A percentile compares a stretch with the other conserved stretches of the same genome.
phyloP scores from a whole-genome alignment of 225 moss, liverwort and hornwort genomes.

The Antitrichia curtipendula region DNA sequence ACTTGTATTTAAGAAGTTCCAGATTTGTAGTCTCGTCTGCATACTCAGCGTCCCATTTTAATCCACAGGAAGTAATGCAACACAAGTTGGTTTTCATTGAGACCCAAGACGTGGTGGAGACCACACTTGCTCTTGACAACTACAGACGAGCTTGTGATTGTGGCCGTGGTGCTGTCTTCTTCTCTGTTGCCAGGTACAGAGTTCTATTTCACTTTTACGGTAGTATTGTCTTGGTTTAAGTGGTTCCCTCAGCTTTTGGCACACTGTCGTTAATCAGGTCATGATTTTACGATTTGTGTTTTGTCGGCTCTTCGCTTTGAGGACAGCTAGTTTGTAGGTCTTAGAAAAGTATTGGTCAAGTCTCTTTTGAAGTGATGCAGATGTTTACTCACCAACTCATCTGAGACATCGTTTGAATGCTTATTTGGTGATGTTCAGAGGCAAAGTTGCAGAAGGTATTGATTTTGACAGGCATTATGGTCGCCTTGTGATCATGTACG shows the following conservation, averaged over 20 bases:
- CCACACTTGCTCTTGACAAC: conserved; percentile 95
- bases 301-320: background rate
- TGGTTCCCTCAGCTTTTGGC: background rate
- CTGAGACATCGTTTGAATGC: background rate
- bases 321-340: background rate
- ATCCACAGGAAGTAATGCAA: conserved; percentile 89
- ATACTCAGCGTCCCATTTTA: background rate
- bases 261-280: background rate
- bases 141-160: conserved; percentile 99
- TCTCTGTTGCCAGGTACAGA: conserved; percentile 87
- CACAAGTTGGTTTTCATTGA: conserved; percentile 98
- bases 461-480: conserved; percentile 99
- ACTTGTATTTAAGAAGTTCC: background rate
- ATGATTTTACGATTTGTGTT: background rate
- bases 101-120: conserved; percentile 99
- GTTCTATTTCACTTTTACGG: background rate
- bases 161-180: conserved; percentile 98
- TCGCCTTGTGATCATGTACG: conserved; percentile 97
- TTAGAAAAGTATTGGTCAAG: background rate
- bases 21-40: background rate
- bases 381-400: background rate
- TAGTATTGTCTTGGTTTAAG: background rate
- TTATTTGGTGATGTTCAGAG: conserved; percentile 30
- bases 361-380: background rate
- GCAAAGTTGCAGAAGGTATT: conserved; percentile 99